A percentile compares a stretch with the other conserved stretches of the same genome.
These are phyloP conservation scores for Thelephora aurantiotincta DNA, from an alignment of 768 basidiomycete species.

Conservation along the genomic window DNA sequence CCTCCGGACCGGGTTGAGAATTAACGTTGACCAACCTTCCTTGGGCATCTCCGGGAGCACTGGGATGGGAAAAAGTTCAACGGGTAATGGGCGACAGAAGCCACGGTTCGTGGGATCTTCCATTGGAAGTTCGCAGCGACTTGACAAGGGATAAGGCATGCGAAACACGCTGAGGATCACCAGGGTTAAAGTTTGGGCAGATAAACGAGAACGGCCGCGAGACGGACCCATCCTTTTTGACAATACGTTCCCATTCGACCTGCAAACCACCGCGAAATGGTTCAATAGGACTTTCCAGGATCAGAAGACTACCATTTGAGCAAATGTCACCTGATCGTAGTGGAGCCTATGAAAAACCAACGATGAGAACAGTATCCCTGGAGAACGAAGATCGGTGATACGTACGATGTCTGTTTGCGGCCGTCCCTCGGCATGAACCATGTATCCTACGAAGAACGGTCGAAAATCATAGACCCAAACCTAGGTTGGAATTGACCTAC, in stretches of 20 bases:
- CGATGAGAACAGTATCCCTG: background rate
- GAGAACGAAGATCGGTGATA: background rate
- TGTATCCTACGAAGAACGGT: background rate
- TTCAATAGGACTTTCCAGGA: background rate
- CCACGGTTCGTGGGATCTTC: conserved; percentile 24
- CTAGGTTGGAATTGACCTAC: conserved; percentile 26
- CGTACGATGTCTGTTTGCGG: conserved; percentile 1
- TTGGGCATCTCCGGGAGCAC: too few species aligned
- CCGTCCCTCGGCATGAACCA: background rate
- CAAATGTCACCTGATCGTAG: too few species aligned
- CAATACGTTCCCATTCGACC: too few species aligned
- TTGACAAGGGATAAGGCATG: conserved; percentile 25
- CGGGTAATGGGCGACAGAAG: conserved; percentile 31
- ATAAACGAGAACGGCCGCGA: too few species aligned
- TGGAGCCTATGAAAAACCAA: conserved; percentile 1
- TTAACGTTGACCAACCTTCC: too few species aligned
- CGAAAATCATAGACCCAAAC: conserved; percentile 2
- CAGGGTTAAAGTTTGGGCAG: background rate
- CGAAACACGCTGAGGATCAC: background rate
- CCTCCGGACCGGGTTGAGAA: too few species aligned
- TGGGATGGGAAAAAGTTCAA: conserved; percentile 10
- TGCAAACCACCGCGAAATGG: too few species aligned
- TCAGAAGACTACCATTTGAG: background rate
- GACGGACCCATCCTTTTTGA: too few species aligned
- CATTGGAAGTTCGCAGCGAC: conserved; percentile 23